phyloP scores from a whole-genome alignment of 768 basidiomycete genomes.

The Lentinula raphanica region DNA sequence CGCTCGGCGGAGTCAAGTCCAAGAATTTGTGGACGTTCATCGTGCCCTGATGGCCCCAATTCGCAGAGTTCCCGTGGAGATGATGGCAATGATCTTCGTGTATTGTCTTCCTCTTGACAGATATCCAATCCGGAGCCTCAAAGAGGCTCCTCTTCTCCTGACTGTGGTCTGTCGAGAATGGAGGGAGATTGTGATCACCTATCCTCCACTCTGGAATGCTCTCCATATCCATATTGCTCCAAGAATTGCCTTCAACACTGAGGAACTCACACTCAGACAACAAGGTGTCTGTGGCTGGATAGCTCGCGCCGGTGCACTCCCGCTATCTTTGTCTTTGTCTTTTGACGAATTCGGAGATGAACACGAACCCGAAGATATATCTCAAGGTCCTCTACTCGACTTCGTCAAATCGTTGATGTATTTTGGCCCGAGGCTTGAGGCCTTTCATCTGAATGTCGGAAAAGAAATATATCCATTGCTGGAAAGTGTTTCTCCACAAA shows the following conservation, averaged over 20 bases:
- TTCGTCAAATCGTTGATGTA: no score
- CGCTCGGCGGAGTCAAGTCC: not conserved
- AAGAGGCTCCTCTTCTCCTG: conserved; percentile 19
- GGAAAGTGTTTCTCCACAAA: no score
- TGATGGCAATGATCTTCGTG: conserved; percentile 21
- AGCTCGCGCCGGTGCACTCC: not conserved
- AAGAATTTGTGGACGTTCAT: conserved; percentile 14
- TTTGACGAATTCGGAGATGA: no score
- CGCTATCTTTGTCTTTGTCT: not conserved
- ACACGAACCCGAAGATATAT: no score
- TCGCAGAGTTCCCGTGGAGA: conserved; percentile 19
- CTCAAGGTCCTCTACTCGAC: no score
- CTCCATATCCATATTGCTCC: conserved; percentile 8
- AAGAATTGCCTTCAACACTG: not conserved
- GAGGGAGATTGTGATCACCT: conserved; percentile 20
- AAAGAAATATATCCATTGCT: no score
- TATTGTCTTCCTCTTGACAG: conserved; percentile 16
- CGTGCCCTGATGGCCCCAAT: conserved; percentile 19
- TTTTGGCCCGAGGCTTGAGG: no score
- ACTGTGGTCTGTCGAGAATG: conserved; percentile 22
- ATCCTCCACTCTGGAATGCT: conserved; percentile 22
- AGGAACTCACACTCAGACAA: not conserved
- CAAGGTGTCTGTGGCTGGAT: not conserved
- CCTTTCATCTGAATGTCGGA: no score
- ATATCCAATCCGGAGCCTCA: conserved; percentile 14